phyloP scores from a whole-genome alignment of 2,329 filamentous ascomycete genomes.

The Macrophomina pseudophaseolina region DNA sequence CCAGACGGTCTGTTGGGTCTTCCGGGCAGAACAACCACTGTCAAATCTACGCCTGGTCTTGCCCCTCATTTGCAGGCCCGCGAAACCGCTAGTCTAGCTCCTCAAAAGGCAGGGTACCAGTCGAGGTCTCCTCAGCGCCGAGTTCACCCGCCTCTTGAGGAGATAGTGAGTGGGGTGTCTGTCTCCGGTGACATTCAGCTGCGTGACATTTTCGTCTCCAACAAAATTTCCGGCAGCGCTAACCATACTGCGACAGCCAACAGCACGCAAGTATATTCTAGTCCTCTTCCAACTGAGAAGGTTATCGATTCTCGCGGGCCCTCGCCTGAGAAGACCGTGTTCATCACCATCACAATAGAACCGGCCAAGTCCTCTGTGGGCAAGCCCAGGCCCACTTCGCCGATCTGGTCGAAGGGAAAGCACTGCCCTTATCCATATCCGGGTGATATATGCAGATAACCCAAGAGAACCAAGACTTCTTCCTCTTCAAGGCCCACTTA shows the following conservation, averaged over 20 bases:
- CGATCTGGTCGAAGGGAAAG: slow-evolving; percentile 13
- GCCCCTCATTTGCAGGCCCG: not conserved
- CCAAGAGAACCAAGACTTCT: not conserved
- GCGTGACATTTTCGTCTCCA: not conserved
- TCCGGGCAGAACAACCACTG: not conserved
- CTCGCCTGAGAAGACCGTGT: slow-evolving; percentile 4
- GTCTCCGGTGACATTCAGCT: not conserved
- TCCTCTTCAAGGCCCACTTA: not conserved
- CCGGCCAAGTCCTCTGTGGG: not conserved
- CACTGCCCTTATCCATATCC: slow-evolving; percentile 21
- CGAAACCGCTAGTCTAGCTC: not conserved
- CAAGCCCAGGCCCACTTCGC: not conserved
- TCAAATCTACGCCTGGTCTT: not conserved
- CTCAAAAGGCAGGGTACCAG: too few relatives aligned
- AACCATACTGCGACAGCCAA: not conserved
- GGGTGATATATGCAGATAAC: slow-evolving; percentile 1
- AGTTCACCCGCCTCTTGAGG: too few relatives aligned
- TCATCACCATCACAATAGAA: slow-evolving; percentile 7
- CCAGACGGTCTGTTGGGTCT: not conserved
- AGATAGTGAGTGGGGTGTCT: not conserved
- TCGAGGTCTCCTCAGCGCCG: too few relatives aligned
- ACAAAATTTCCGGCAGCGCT: not conserved
- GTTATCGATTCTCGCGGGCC: not conserved
- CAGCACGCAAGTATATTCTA: not conserved
- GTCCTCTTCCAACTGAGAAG: not conserved